Evolutionary conservation across 352 stramenopile genomes (phyloP), one percentile per base, ranked within the genome.

Genomic region (Phytophthora uliginosa): DNA sequence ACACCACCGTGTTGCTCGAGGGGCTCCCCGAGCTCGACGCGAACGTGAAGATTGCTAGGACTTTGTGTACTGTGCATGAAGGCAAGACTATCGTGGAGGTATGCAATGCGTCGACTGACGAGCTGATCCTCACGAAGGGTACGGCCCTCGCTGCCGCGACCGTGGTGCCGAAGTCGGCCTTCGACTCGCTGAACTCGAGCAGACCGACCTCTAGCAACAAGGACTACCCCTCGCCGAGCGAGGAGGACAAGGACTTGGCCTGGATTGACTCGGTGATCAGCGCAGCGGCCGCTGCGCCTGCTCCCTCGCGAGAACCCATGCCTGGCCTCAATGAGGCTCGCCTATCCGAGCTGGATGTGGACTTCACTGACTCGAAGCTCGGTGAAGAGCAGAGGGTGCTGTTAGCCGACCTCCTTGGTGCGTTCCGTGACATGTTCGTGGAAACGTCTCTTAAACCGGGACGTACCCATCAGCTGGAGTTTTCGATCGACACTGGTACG

Each of bases 81-180:
- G 48, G 60, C 13, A 6, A 53, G 17, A 36, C 58, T 3, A 45
- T 59, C 8, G 34, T 59, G 0, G 50, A 67, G 40, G 15, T 53
- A 0, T 67, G 60, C 7, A 67, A 67, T 15, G 26, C 47, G 0
- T 59, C 60, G 0, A 45, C 60, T 0, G 60, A 67, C 0, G 60
- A 57, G 20, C 33, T 31, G 7, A 18, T 13, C 31, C 48, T 59
- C 15, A 17, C 10, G 7, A 36, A 42, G 18, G 60, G 50, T 6
- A 54, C 34, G 12, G 20, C 45, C 1, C 3, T 59, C 1, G 34
- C 48, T 3, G 2, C 17, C 5, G n/a, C 60, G 3, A 52, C 48
- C 4, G 34, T 66, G 5, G 28, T 66, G 0, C 48, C 60, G 2
- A 48, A 57, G 7, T 38, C 47, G 13, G 59, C 59, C 18, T 66